Conservation (phyloP, 2,329 filamentous ascomycete genomes). For the Epichloe coenophiala region DNA sequence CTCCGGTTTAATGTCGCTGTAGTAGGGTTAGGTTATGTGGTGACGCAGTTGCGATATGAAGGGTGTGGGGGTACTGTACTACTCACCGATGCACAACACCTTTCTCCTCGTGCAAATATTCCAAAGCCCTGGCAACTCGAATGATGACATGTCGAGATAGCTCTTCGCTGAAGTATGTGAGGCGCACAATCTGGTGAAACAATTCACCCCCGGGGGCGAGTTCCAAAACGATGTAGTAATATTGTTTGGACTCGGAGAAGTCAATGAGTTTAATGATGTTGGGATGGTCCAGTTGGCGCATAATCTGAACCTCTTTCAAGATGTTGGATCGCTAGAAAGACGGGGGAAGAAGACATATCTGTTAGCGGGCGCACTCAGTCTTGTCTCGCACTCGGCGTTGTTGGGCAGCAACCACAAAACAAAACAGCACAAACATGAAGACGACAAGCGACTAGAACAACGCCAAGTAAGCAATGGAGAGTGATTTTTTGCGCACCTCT, state of each 20-base stretch:
- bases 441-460: constrained; percentile 21
- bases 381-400: background rate
- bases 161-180: constrained; percentile 97
- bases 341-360: constrained; percentile 3
- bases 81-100: constrained; percentile 88
- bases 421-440: constrained; percentile 14
- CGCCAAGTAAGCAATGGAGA: constrained; percentile 21
- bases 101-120: constrained; percentile 87
- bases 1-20: constrained; percentile 93
- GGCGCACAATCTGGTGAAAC: constrained; percentile 94
- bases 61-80: no score
- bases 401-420: constrained; percentile 4
- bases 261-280: constrained; percentile 92
- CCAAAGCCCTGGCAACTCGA: constrained; percentile 86
- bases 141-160: constrained; percentile 87
- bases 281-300: constrained; percentile 91
- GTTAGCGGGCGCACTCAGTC: background rate
- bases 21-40: background rate
- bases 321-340: constrained; percentile 75
- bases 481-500: constrained; percentile 60
- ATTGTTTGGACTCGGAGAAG: constrained; percentile 85
- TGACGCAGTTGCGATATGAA: background rate
- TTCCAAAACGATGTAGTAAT: constrained; percentile 96
- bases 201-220: constrained; percentile 84
- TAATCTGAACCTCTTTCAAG: constrained; percentile 96